phyloP scores from a whole-genome alignment of 2,329 filamentous ascomycete species.

The Pseudocercospora vitis region DNA sequence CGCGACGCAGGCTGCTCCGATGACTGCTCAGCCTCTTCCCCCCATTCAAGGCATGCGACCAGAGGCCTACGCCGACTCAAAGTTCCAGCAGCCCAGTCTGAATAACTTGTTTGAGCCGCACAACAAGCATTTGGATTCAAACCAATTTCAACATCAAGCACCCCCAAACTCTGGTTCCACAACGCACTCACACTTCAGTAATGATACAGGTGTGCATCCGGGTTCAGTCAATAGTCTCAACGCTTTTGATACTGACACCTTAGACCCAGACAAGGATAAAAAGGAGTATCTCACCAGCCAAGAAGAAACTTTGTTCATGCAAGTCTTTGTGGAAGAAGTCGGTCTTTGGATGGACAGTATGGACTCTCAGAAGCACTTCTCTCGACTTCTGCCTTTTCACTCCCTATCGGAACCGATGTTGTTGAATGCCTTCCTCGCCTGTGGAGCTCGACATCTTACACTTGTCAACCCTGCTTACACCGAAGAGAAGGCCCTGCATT shows the following conservation, averaged over 20 bases:
- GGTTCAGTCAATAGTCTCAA: slow-evolving; percentile 38
- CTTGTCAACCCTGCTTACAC: slow-evolving; percentile 68
- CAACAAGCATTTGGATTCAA: slow-evolving; percentile 32
- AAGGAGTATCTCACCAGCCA: slow-evolving; percentile 68
- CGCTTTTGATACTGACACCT: slow-evolving; percentile 37
- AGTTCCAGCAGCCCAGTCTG: slow-evolving; percentile 34
- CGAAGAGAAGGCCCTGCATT: slow-evolving; percentile 74
- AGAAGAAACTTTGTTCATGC: slow-evolving; percentile 85
- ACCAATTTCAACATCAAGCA: slow-evolving; percentile 30
- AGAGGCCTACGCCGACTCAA: slow-evolving; percentile 46
- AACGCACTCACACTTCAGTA: slow-evolving; percentile 28
- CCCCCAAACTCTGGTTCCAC: slow-evolving; percentile 28
- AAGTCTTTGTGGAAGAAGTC: slow-evolving; percentile 87
- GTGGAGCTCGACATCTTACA: slow-evolving; percentile 78
- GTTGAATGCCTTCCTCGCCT: slow-evolving; percentile 83
- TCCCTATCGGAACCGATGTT: slow-evolving; percentile 83
- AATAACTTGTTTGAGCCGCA: slow-evolving; percentile 43
- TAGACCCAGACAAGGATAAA: slow-evolving; percentile 46
- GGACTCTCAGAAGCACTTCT: slow-evolving; percentile 81
- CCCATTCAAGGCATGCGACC: slow-evolving; percentile 53
- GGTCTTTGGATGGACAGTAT: slow-evolving; percentile 93
- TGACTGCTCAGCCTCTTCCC: slow-evolving; percentile 52
- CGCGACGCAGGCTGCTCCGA: slow-evolving; percentile 20
- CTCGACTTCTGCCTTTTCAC: slow-evolving; percentile 77
- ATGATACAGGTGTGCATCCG: slow-evolving; percentile 21